A percentile compares a stretch with the other conserved stretches of the same genome.
phyloP scores from a whole-genome alignment of 441 rosid genomes.

The Biscutella laevigata region DNA sequence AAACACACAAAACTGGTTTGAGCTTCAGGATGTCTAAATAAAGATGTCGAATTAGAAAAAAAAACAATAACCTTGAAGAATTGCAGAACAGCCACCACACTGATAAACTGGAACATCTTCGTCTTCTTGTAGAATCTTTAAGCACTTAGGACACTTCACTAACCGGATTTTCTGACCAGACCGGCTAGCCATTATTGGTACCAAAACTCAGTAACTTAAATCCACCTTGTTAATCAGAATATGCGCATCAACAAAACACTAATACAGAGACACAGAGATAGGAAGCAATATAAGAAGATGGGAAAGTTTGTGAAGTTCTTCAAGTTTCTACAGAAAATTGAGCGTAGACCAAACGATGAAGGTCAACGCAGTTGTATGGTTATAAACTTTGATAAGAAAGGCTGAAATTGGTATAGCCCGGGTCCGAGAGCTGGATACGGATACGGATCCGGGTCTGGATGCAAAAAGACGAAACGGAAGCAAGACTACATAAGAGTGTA shows the following conservation, averaged over 20 bases:
- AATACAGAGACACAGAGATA: background rate
- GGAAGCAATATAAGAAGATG: background rate
- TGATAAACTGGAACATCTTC: slow-evolving; percentile 50
- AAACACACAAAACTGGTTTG: background rate
- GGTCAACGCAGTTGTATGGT: slow-evolving; percentile 25
- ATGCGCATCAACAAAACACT: background rate
- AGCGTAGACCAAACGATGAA: slow-evolving; percentile 13
- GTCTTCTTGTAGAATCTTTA: slow-evolving; percentile 52
- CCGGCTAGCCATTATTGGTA: slow-evolving; percentile 36
- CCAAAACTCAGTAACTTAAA: background rate
- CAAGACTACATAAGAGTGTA: slow-evolving; percentile 19
- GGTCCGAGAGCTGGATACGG: slow-evolving; percentile 8
- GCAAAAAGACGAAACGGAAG: slow-evolving; percentile 2
- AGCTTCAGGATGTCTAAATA: background rate
- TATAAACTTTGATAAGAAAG: background rate
- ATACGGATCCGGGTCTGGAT: slow-evolving; percentile 18
- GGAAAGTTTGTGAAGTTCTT: slow-evolving; percentile 8
- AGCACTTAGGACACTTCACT: slow-evolving; percentile 80
- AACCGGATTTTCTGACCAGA: slow-evolving; percentile 38
- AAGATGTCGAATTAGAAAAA: no score
- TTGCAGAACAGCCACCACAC: slow-evolving; percentile 65
- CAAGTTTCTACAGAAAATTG: background rate
- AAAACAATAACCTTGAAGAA: slow-evolving; percentile 53
- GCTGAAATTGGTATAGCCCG: slow-evolving; percentile 5
- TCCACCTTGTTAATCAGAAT: background rate